Evolutionary conservation across 2,329 filamentous ascomycete genomes (phyloP).

Genomic region (Coniochaeta prunicola): DNA sequence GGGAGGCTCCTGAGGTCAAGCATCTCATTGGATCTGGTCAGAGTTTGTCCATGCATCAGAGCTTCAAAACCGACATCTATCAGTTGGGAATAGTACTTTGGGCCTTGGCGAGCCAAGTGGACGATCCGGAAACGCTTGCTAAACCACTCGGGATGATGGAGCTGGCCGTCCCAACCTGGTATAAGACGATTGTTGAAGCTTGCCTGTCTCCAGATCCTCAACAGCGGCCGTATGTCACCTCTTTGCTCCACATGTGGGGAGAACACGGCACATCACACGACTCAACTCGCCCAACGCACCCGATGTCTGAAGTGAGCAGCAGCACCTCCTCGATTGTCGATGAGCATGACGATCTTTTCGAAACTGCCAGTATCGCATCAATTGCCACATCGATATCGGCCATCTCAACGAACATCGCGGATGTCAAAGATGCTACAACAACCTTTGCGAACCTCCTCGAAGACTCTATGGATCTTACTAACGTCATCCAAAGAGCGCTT

Average conservation of each 20-base stretch:
- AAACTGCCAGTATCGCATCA: not conserved
- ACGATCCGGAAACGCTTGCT: slow-evolving; percentile 77
- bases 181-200: not conserved
- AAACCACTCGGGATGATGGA: slow-evolving; percentile 50
- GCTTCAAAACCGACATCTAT: slow-evolving; percentile 93
- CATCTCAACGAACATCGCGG: not conserved
- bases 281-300: not conserved
- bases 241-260: not conserved
- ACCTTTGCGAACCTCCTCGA: not conserved
- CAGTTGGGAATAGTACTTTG: slow-evolving; percentile 97
- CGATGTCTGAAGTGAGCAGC: not conserved
- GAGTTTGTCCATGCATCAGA: slow-evolving; percentile 92
- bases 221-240: not conserved
- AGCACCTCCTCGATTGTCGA: not conserved
- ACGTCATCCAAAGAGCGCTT: not conserved
- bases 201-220: not conserved
- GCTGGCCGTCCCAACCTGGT: not conserved
- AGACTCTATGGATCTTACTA: not conserved
- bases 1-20: slow-evolving; percentile 91
- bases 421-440: not conserved
- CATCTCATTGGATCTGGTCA: slow-evolving; percentile 81
- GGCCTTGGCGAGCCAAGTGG: slow-evolving; percentile 79
- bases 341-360: slow-evolving; percentile 7
- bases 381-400: not conserved
- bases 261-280: not conserved